Conservation (phyloP, 805 yeast species). For the Candida fluviatilis region DNA sequence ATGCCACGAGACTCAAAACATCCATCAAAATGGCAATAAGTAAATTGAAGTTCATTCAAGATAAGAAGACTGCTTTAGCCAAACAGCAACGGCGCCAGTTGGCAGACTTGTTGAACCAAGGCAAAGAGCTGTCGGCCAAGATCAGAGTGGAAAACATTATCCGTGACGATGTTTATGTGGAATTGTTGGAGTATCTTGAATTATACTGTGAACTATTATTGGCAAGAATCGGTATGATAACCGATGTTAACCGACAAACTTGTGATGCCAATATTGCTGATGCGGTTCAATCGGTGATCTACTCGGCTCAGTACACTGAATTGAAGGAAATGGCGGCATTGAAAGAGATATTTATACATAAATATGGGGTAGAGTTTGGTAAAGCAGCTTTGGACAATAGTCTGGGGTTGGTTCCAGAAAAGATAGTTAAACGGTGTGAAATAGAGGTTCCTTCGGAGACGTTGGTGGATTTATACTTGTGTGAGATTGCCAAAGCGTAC, state of each 20-base stretch:
- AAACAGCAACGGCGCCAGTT: conserved; percentile 67
- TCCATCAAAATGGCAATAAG: conserved; percentile 65
- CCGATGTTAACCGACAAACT: conserved; percentile 34
- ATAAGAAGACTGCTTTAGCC: conserved; percentile 68
- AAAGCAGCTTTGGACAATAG: conserved; percentile 49
- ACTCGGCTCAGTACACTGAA: conserved; percentile 68
- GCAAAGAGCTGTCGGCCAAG: conserved; percentile 78
- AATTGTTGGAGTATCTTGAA: conserved; percentile 73
- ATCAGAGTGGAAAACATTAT: conserved; percentile 82
- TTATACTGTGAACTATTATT: conserved; percentile 75
- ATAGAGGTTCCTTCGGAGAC: conserved; percentile 63
- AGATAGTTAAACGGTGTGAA: conserved; percentile 57
- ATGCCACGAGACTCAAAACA: conserved; percentile 34
- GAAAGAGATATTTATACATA: conserved; percentile 56
- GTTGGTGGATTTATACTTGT: conserved; percentile 64
- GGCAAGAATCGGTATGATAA: conserved; percentile 66
- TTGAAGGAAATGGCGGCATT: conserved; percentile 63
- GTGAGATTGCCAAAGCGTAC: conserved; percentile 80
- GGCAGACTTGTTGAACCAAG: conserved; percentile 65
- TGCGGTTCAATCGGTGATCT: conserved; percentile 68
- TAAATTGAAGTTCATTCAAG: conserved; percentile 66
- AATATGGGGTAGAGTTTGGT: conserved; percentile 68
- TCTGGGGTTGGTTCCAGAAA: conserved; percentile 57
- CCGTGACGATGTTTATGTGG: conserved; percentile 76
- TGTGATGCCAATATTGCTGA: conserved; percentile 66